phyloP scores from a whole-genome alignment of 441 rosid species.

The Gossypium schwendimanii region DNA sequence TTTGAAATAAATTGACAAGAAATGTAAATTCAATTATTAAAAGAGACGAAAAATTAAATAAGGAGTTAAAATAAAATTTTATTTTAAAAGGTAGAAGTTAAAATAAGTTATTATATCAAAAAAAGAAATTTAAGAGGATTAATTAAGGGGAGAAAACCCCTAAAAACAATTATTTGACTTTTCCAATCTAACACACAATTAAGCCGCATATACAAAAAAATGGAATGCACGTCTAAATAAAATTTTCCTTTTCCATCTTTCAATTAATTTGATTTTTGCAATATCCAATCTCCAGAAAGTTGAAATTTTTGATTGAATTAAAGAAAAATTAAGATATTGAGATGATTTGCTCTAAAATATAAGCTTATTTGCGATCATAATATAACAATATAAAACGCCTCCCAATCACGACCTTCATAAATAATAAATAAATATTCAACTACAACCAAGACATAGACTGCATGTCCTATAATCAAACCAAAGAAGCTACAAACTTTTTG shows the following conservation, averaged over 20 bases:
- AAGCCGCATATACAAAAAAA: not conserved
- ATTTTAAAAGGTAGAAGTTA: too few relatives aligned
- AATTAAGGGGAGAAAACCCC: too few relatives aligned
- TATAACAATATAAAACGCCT: not conserved
- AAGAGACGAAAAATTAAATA: too few relatives aligned
- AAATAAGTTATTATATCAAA: too few relatives aligned
- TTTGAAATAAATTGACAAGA: too few relatives aligned
- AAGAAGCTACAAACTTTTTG: not conserved
- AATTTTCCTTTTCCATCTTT: not conserved
- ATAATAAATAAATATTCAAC: constrained; percentile 6
- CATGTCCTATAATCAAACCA: not conserved
- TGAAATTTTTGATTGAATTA: constrained; percentile 3
- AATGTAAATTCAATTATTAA: too few relatives aligned
- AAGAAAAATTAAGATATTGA: constrained; percentile 1
- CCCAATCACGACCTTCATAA: not conserved
- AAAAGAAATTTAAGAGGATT: too few relatives aligned
- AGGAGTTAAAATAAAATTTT: too few relatives aligned
- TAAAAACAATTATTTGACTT: not conserved
- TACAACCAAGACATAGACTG: constrained; percentile 16
- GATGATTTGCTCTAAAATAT: not conserved
- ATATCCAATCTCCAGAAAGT: not conserved
- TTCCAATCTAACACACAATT: not conserved
- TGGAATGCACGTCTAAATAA: constrained; percentile 42
- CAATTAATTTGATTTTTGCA: not conserved
- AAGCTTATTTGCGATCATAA: constrained; percentile 6